Conservation (phyloP, 2,329 filamentous ascomycete species). For the Penicillium sp. region DNA sequence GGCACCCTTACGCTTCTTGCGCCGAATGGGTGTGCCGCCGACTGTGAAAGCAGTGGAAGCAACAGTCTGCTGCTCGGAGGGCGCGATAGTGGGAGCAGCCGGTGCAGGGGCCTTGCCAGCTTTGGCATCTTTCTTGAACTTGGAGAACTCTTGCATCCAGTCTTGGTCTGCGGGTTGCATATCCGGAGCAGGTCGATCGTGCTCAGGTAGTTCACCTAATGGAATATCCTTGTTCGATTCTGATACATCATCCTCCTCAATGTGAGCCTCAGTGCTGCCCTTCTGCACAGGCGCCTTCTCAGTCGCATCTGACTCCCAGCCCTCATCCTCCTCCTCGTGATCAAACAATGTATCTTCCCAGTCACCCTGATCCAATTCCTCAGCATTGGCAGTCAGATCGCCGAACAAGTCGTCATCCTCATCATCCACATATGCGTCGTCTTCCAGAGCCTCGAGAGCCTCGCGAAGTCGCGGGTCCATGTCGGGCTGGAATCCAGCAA, state of each 20-base stretch:
- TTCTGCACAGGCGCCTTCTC: conserved; percentile 64
- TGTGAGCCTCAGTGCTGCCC: conserved; percentile 22
- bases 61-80: conserved; percentile 43
- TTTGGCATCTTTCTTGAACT: conserved; percentile 80
- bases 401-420: conserved; percentile 83
- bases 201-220: conserved; percentile 36
- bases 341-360: conserved; percentile 66
- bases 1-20: conserved; percentile 94
- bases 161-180: conserved; percentile 67
- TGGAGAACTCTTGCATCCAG: conserved; percentile 90
- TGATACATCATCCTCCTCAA: conserved; percentile 40
- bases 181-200: conserved; percentile 41
- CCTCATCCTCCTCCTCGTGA: conserved; percentile 65
- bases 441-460: conserved; percentile 87
- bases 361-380: conserved; percentile 74
- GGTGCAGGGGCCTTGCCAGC: conserved; percentile 37
- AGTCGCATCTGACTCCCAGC: conserved; percentile 94
- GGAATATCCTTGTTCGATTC: conserved; percentile 33
- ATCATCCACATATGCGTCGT: conserved; percentile 88
- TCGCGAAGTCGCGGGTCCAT: conserved; percentile 94
- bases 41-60: conserved; percentile 54
- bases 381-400: conserved; percentile 63
- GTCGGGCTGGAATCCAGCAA: conserved; percentile 92
- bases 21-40: conserved; percentile 64
- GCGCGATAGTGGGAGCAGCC: conserved; percentile 37